Evolutionary conservation across 306 rosid genomes (phyloP).

Genomic region (Betula pendula): DNA sequence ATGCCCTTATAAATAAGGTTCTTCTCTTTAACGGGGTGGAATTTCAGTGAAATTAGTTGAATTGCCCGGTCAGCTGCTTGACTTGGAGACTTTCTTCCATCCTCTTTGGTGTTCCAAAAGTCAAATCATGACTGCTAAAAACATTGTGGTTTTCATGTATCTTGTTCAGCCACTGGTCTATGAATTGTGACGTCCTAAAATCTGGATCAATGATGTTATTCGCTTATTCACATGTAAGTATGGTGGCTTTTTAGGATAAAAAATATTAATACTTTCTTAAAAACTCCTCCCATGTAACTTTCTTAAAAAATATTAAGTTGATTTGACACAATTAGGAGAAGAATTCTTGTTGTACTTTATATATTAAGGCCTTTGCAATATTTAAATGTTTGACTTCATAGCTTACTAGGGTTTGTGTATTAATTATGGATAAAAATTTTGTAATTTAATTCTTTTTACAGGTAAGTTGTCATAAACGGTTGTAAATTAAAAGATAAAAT

Average conservation of each 20-base stretch:
- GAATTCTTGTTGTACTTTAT: background rate
- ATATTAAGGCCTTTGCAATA: background rate
- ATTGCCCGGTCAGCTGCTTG: background rate
- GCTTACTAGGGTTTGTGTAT: conserved; percentile 1
- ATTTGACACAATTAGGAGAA: background rate
- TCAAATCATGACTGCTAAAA: background rate
- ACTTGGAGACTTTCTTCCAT: background rate
- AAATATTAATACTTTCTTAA: conserved; percentile 10
- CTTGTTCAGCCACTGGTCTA: background rate
- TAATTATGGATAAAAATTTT: background rate
- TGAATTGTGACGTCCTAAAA: background rate
- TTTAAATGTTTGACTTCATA: background rate
- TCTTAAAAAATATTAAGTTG: no score
- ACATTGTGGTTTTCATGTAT: background rate
- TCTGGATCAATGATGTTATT: background rate
- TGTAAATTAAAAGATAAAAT: conserved; percentile 17
- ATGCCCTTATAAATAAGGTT: conserved; percentile 7
- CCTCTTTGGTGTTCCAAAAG: background rate
- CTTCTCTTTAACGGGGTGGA: conserved; percentile 1
- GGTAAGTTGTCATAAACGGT: background rate
- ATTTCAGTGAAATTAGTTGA: background rate
- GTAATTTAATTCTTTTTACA: background rate
- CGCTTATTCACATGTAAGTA: background rate
- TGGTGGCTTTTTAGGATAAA: background rate
- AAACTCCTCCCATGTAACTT: conserved; percentile 16